These are phyloP conservation scores for Cercospora zeina DNA, from an alignment of 2,329 filamentous ascomycete species.

Conservation along the genomic window DNA sequence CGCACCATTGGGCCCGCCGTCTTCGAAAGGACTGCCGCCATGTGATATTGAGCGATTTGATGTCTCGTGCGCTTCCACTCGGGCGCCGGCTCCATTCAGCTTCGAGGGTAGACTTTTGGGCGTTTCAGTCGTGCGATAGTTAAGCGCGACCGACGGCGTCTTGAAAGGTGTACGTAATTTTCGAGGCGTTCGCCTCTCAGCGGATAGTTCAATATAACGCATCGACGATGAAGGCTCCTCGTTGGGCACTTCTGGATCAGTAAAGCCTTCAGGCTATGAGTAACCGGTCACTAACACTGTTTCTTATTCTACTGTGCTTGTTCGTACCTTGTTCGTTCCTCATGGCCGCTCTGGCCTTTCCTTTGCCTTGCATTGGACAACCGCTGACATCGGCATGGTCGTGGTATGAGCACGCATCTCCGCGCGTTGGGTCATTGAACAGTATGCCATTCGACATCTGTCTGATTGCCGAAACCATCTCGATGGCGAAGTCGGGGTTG, in stretches of 20 bases:
- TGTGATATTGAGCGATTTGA: slow-evolving; percentile 3
- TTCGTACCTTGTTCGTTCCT: slow-evolving; percentile 23
- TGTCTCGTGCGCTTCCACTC: not conserved
- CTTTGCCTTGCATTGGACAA: slow-evolving; percentile 26
- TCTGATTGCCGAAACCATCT: slow-evolving; percentile 56
- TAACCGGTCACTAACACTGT: slow-evolving; percentile 13
- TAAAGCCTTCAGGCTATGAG: slow-evolving; percentile 31
- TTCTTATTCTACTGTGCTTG: not conserved
- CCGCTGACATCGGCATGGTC: slow-evolving; percentile 47
- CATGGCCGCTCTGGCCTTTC: slow-evolving; percentile 21
- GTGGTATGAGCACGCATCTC: slow-evolving; percentile 52
- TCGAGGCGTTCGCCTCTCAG: slow-evolving; percentile 31
- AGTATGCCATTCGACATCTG: slow-evolving; percentile 52
- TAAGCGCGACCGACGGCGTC: not conserved
- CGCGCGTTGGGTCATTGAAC: slow-evolving; percentile 55
- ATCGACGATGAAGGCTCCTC: slow-evolving; percentile 8
- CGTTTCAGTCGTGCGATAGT: not conserved
- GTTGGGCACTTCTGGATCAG: not conserved
- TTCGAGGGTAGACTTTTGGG: slow-evolving; percentile 6
- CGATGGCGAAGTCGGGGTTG: slow-evolving; percentile 55
- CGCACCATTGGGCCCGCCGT: not conserved
- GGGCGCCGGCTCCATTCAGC: slow-evolving; percentile 14
- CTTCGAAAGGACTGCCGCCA: not conserved
- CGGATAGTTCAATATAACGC: slow-evolving; percentile 24
- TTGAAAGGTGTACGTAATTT: slow-evolving; percentile 27